Evolutionary conservation across 345 rosid species (phyloP), one percentile per base, ranked within the genome.

Genomic region (Hibiscus mutabilis): DNA sequence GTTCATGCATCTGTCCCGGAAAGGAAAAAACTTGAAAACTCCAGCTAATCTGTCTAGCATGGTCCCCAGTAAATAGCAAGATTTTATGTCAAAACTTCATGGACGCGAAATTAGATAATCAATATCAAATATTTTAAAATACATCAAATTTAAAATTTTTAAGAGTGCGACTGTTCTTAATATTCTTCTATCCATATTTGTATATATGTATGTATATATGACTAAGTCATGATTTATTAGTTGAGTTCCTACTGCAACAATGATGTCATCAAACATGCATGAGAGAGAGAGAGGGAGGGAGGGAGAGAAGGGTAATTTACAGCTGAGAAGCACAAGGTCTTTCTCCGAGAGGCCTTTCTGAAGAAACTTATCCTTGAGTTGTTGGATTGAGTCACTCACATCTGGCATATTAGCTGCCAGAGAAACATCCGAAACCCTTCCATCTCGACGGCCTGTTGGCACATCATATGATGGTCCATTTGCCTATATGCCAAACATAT

Each of bases 401-500:
- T 89, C 97, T 0, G 98, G 98, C 90, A 90, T 83, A 59, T 83
- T 79, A 15, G 44, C 75, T 1, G 93, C 91, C 65, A 81, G 77
- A 0, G 84, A 79, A 52, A 83, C 6, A 37, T 85, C 77, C 2
- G 97, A 85, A 35, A 90, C 86, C 44, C 74, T 76, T 21, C 98
- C 97, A 9, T 93, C 98, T 73, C 89, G 76, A 42, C 97, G 73
- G 0, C 98, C 97, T 0, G 87, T 90, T n/a, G 89, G 97, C 35
- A 93, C 86, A 60, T 83, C 80, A 52, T 84, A 90, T 1, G 58
- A 66, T 18, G 95, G 97, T 35, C 97, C 97, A 67, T 82, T 80
- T 15, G 86, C 84, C 95, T 90, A 77, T n/a, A 24, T 57, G 60
- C 5, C 3, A n/a, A 27, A 66, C 44, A 31, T 31, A 31, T 5